Percentiles rank a stretch among this genome's conserved stretches.
These are phyloP conservation scores for Kwoniella sp. DNA, from an alignment of 768 basidiomycete species.

Conservation along the genomic window DNA sequence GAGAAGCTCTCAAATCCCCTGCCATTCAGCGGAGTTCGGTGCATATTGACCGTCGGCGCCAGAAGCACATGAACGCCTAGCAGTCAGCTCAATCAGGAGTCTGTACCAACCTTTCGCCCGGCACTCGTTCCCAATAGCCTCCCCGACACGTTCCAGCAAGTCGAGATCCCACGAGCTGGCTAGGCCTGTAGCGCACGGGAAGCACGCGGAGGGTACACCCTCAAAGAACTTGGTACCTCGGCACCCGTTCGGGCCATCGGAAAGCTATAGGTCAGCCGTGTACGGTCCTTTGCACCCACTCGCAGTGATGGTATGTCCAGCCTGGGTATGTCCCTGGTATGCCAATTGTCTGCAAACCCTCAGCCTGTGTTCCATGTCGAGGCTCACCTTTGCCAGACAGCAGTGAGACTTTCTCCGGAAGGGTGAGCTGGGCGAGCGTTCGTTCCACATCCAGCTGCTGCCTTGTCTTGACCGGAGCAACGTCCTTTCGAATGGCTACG, in stretches of 20 bases:
- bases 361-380: background rate
- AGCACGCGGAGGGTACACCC: slow-evolving; percentile 58
- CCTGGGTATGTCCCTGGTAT: slow-evolving; percentile 19
- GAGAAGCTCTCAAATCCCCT: slow-evolving; percentile 50
- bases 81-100: background rate
- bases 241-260: slow-evolving; percentile 14
- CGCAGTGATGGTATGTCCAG: slow-evolving; percentile 16
- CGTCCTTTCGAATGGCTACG: background rate
- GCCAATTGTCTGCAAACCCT: slow-evolving; percentile 18
- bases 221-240: slow-evolving; percentile 55
- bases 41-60: slow-evolving; percentile 78
- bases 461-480: background rate
- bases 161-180: slow-evolving; percentile 60
- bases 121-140: slow-evolving; percentile 58
- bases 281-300: slow-evolving; percentile 15
- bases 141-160: slow-evolving; percentile 54
- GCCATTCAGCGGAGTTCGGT: slow-evolving; percentile 53
- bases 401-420: slow-evolving; percentile 25
- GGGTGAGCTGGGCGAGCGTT: slow-evolving; percentile 7
- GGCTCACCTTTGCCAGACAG: slow-evolving; percentile 19
- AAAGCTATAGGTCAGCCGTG: background rate
- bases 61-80: slow-evolving; percentile 51
- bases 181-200: slow-evolving; percentile 59
- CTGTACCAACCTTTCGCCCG: slow-evolving; percentile 53
- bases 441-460: slow-evolving; percentile 1